Evolutionary conservation across 2,329 filamentous ascomycete genomes (phyloP), one percentile per base, ranked within the genome.

Genomic region (Stagonosporopsis vannaccii): DNA sequence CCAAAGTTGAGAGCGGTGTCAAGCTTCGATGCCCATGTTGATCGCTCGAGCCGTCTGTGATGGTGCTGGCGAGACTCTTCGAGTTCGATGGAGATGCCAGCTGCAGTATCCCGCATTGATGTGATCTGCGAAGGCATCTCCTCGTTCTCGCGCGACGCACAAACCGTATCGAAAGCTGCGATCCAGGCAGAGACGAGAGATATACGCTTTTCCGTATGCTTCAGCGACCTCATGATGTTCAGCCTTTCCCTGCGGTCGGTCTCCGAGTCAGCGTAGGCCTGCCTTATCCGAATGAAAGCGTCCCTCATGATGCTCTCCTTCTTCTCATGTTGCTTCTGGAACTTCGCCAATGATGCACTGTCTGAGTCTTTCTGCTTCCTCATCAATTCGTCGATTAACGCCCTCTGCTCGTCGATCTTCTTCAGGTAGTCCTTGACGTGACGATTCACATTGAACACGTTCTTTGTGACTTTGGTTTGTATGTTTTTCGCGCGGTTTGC

Each of bases 401-500:
- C 89, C 84, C 97, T 93, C 75, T 99, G 94, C 79, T 99, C 95
- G 72, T 99, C 94, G 69, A 99, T 99, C 84, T 98, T 98, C 81
- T 97, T 95, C 74, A 99, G 79, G 79, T 97, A 99, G 77, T 99
- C 95, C 81, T 99, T 99, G 70, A 99, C 95, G 78, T 99, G 95
- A 59, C 95, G 90, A 75, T 99, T 97, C 62, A 99, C 95, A 75
- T 99, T 99, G 80, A 96, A 99, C 22, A 98, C 93, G 73, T 99
- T 99, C 70, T 93, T 88, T n/a, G 95, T 97, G 54, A 97, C 92
- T 83, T 99, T 99, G 56, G 95, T 99, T 80, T 98, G 96, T 73
- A 99, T 99, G 71, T 99, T 99, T 85, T 99, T 99, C 56, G 95
- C 95, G 65, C 95, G 86, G 77, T 99, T 98, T 45, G 95, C 95